Conservation (phyloP, 2,329 filamentous ascomycete genomes). For the Fusarium sp. region DNA sequence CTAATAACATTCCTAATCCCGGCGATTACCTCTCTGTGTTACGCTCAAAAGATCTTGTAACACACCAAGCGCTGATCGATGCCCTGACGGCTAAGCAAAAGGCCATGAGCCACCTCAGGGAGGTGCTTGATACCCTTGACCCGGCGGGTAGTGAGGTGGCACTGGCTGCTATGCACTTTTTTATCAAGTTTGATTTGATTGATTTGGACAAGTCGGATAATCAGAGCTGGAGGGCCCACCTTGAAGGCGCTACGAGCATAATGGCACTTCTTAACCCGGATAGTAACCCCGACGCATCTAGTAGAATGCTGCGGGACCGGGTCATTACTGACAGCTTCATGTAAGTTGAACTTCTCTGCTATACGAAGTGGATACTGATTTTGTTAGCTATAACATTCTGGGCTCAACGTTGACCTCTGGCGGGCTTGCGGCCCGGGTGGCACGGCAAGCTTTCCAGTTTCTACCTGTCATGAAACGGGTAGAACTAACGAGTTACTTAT, state of each 20-base stretch:
- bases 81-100: slow-evolving; percentile 60
- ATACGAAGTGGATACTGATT: slow-evolving; percentile 19
- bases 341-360: slow-evolving; percentile 48
- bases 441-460: slow-evolving; percentile 53
- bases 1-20: slow-evolving; percentile 48
- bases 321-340: slow-evolving; percentile 62
- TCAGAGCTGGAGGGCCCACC: slow-evolving; percentile 58
- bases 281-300: slow-evolving; percentile 45
- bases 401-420: slow-evolving; percentile 53
- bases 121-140: slow-evolving; percentile 53
- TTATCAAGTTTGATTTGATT: slow-evolving; percentile 63
- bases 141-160: slow-evolving; percentile 58
- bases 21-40: slow-evolving; percentile 52
- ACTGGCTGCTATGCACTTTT: slow-evolving; percentile 62
- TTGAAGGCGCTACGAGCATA: slow-evolving; percentile 58
- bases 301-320: slow-evolving; percentile 55
- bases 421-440: slow-evolving; percentile 53
- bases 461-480: slow-evolving; percentile 55
- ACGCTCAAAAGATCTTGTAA: slow-evolving; percentile 53
- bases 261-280: slow-evolving; percentile 51
- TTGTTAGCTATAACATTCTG: slow-evolving; percentile 55
- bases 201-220: slow-evolving; percentile 57
- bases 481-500: slow-evolving; percentile 57
- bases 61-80: slow-evolving; percentile 57
- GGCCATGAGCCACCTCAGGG: slow-evolving; percentile 57